phyloP scores from a whole-genome alignment of 768 basidiomycete genomes.

The Dentipellis sp. region DNA sequence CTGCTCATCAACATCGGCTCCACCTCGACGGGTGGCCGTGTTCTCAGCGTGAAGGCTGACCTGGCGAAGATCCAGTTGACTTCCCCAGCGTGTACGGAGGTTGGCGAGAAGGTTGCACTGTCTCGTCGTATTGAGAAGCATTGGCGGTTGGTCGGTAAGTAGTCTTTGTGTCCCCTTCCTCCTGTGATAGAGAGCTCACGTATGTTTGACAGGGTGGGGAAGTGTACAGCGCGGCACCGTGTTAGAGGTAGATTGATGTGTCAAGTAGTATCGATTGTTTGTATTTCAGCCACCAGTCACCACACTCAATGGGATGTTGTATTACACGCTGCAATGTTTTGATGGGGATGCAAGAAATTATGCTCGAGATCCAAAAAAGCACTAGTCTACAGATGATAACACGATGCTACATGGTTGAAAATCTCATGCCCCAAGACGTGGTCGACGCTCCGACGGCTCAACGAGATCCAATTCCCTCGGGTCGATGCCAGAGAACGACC shows the following conservation, averaged over 20 bases:
- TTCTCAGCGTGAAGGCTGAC: constrained; percentile 90
- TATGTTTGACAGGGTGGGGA: constrained; percentile 42
- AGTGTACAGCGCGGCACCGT: constrained; percentile 82
- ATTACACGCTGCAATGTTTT: background rate
- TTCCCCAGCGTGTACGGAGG: constrained; percentile 90
- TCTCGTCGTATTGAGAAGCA: constrained; percentile 95
- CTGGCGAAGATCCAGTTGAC: constrained; percentile 91
- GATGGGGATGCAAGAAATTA: background rate
- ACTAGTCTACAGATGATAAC: background rate
- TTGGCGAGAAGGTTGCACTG: constrained; percentile 95
- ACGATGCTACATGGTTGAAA: no score
- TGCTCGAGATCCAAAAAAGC: background rate
- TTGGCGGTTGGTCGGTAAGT: constrained; percentile 92
- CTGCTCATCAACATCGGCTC: constrained; percentile 97
- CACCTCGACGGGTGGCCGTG: constrained; percentile 93
- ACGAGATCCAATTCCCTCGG: constrained; percentile 56
- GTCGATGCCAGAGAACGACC: constrained; percentile 70
- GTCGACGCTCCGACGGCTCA: constrained; percentile 1
- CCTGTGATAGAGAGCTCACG: background rate
- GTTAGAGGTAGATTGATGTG: constrained; percentile 58
- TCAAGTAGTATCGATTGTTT: background rate
- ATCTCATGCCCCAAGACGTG: background rate
- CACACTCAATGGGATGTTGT: background rate
- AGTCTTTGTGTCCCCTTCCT: background rate
- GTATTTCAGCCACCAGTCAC: background rate